Base-by-base conservation (phyloP, 108 stramenopile genomes). In the Skeletonema grethae region DNA sequence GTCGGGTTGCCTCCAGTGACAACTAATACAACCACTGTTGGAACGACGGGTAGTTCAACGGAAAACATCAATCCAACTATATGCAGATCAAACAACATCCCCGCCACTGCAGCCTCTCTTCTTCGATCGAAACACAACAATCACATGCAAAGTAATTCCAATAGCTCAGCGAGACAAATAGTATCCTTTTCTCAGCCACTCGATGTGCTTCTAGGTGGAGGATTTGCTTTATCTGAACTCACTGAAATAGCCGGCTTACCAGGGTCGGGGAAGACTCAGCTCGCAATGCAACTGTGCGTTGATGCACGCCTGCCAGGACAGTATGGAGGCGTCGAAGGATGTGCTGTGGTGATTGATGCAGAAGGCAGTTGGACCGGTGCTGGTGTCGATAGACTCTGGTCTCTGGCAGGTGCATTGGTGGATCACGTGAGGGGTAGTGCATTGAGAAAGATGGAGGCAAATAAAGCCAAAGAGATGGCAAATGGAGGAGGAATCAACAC, bases 191-290 rank as follows among this genome's bases (percentile, higher is more conserved):
- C 85, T 46, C 68, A 75, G 65, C 41, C 79, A 22, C 55, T 98
- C 12, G 97, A 98, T 75, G 18, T 63, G 8, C 63, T 97, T 43
- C 77, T 98, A 10, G 95, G 95, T 43, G 96, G 94, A n/a, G 97
- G 97, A 24, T 81, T 96, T 59, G 59, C 82, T 4, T 57, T 89
- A 25, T 90, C 91, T 15, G 86, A 91, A 74, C 72, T 98, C 16
- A 96, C 96, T 1, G 97, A 98, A 88, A 69, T 97, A 29, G 89
- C 91, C 7, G 97, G 97, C 13, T 57, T 92, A 6, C 98, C 98
- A 0, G 97, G 97, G 9, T 75, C 82, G 24, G 98, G 98, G 7
- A 99, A 99, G 79, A 99, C 97, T 20, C 97, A 99, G 80, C 61
- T 97, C 43, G 91, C 86, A 43, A 96, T 96, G 86, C 98, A 99